A percentile compares a stretch with the other conserved stretches of the same genome.
These are phyloP conservation scores for Fusarium torreyae DNA, from an alignment of 2,329 filamentous ascomycete genomes.

Conservation along the genomic window DNA sequence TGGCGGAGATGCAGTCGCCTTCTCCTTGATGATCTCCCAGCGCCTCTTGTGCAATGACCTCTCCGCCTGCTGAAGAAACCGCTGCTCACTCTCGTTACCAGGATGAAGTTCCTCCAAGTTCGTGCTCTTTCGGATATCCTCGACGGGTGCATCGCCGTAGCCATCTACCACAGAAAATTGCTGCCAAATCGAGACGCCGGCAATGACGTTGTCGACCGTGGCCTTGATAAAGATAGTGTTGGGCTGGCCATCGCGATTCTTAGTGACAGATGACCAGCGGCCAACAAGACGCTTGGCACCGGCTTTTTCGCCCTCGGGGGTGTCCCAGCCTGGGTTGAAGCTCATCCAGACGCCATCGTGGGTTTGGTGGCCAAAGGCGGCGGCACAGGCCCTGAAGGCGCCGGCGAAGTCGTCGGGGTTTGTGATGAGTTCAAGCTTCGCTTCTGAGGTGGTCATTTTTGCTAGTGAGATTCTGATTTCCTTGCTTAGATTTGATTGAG, in stretches of 20 bases:
- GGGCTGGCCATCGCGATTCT: conserved; percentile 60
- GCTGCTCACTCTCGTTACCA: conserved; percentile 60
- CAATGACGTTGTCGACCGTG: conserved; percentile 61
- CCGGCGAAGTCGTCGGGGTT: conserved; percentile 49
- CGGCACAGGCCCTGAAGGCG: conserved; percentile 47
- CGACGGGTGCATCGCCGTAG: conserved; percentile 59
- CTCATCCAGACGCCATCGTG: conserved; percentile 66
- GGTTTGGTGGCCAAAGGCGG: conserved; percentile 65
- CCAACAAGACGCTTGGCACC: conserved; percentile 57
- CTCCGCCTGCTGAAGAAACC: conserved; percentile 62
- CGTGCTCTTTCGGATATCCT: conserved; percentile 51
- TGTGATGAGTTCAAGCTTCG: conserved; percentile 50
- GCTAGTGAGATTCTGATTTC: background rate
- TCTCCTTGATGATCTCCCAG: conserved; percentile 59
- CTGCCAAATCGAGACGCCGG: conserved; percentile 69
- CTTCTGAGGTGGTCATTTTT: conserved; percentile 14
- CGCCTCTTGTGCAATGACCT: conserved; percentile 61
- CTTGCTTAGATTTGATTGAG: background rate
- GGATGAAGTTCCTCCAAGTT: conserved; percentile 60
- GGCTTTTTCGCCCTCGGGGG: conserved; percentile 58
- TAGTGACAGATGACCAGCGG: conserved; percentile 58
- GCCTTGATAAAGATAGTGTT: conserved; percentile 70
- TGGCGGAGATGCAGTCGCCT: conserved; percentile 56
- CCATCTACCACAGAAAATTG: conserved; percentile 66
- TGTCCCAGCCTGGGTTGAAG: conserved; percentile 70